These are phyloP conservation scores for Terana coerulea DNA, from an alignment of 768 basidiomycete species.

Conservation along the genomic window DNA sequence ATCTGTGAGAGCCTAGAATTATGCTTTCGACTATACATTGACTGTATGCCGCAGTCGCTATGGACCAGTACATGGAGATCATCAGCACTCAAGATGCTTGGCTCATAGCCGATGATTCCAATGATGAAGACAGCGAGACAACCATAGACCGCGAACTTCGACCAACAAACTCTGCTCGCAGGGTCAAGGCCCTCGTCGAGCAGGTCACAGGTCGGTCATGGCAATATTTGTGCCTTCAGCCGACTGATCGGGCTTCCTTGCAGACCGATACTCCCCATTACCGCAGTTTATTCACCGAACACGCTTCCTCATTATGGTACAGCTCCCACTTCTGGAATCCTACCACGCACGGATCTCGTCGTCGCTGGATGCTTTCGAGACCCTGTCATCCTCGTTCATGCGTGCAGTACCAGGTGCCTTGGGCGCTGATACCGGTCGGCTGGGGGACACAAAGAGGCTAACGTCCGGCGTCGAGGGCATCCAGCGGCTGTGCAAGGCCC, in stretches of 20 bases:
- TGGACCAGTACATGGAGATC: conserved; percentile 82
- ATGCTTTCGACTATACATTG: background rate
- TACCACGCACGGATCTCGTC: conserved; percentile 77
- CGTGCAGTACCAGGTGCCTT: conserved; percentile 92
- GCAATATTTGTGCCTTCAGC: background rate
- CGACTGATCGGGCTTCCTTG: background rate
- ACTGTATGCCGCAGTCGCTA: conserved; percentile 56
- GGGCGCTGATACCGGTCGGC: conserved; percentile 44
- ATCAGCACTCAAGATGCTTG: conserved; percentile 83
- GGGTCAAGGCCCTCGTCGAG: conserved; percentile 81
- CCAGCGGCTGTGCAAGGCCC: conserved; percentile 80
- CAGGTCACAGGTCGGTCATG: conserved; percentile 76
- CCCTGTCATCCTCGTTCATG: conserved; percentile 80
- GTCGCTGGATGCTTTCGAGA: conserved; percentile 93
- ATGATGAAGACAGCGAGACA: conserved; percentile 39
- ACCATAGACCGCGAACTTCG: conserved; percentile 40
- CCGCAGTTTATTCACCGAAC: conserved; percentile 74
- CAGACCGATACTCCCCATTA: conserved; percentile 89
- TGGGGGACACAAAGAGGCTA: conserved; percentile 45
- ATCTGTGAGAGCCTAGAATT: conserved; percentile 55
- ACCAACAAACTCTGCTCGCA: conserved; percentile 80
- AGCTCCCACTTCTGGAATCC: conserved; percentile 76
- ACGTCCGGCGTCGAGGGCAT: conserved; percentile 84
- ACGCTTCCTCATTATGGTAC: conserved; percentile 80
- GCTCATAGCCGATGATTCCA: conserved; percentile 69